A percentile compares a stretch with the other conserved stretches of the same genome.
These are phyloP conservation scores for Saprolegnia parasitica DNA, from an alignment of 352 stramenopile species.

Conservation along the genomic window DNA sequence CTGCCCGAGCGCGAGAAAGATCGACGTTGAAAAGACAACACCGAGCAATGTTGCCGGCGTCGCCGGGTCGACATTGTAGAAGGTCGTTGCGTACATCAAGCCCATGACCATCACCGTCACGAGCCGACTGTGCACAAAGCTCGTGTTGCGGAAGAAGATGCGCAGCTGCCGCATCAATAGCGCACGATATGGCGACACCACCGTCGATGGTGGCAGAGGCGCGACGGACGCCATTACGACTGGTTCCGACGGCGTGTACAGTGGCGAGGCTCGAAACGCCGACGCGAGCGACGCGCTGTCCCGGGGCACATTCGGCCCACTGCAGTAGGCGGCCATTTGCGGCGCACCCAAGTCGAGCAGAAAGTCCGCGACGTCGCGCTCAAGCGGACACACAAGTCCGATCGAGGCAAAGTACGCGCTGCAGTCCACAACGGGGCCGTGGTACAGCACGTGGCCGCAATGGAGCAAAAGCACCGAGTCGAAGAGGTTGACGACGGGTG, in stretches of 20 bases:
- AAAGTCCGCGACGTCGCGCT: slow-evolving; percentile 44
- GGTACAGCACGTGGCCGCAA: slow-evolving; percentile 85
- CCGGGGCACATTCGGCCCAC: slow-evolving; percentile 6
- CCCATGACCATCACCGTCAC: slow-evolving; percentile 30
- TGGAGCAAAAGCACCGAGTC: slow-evolving; percentile 88
- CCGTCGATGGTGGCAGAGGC: not conserved
- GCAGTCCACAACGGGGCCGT: slow-evolving; percentile 51
- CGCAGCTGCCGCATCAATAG: not conserved
- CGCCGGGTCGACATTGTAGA: slow-evolving; percentile 25
- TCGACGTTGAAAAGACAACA: slow-evolving; percentile 19
- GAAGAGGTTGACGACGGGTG: slow-evolving; percentile 89
- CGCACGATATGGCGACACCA: not conserved
- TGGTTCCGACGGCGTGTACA: slow-evolving; percentile 32
- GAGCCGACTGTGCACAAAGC: slow-evolving; percentile 24
- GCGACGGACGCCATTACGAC: not conserved
- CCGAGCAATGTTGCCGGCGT: slow-evolving; percentile 25
- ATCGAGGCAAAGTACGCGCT: slow-evolving; percentile 73
- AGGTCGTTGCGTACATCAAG: slow-evolving; percentile 26
- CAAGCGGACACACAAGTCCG: slow-evolving; percentile 46
- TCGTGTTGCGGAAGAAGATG: slow-evolving; percentile 22
- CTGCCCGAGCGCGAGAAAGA: slow-evolving; percentile 31
- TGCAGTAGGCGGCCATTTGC: slow-evolving; percentile 28
- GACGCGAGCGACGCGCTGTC: slow-evolving; percentile 40
- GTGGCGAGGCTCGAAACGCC: slow-evolving; percentile 44
- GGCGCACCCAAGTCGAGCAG: slow-evolving; percentile 40